phyloP scores from a whole-genome alignment of 768 basidiomycete genomes.

The Tylopilus felleus region DNA sequence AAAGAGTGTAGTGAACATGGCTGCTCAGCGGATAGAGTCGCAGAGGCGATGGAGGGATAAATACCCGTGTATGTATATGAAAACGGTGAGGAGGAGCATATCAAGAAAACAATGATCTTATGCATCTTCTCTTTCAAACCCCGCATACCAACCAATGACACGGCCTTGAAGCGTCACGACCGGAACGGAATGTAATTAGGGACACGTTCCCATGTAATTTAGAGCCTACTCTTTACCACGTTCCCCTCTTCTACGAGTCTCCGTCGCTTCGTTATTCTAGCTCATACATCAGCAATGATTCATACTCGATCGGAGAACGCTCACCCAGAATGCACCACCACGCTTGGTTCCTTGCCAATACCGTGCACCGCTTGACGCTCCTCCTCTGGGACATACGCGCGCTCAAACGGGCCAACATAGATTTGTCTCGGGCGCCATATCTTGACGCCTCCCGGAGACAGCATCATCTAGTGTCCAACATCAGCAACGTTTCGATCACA shows the following conservation, averaged over 20 bases:
- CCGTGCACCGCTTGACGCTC: constrained; percentile 55
- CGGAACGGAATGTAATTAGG: too few species aligned
- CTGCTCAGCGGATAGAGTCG: constrained; percentile 15
- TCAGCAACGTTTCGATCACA: constrained; percentile 2
- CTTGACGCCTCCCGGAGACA: constrained; percentile 84
- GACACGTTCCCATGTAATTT: constrained; percentile 1
- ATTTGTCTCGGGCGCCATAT: constrained; percentile 91
- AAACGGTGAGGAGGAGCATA: not conserved
- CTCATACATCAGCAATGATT: not conserved
- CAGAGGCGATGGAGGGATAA: constrained; percentile 3
- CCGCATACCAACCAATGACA: constrained; percentile 15
- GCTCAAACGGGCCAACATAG: constrained; percentile 71
- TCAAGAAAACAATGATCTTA: constrained; percentile 3
- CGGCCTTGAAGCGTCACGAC: too few species aligned
- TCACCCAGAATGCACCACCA: constrained; percentile 73
- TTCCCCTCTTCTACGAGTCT: constrained; percentile 26
- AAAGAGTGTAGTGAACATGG: constrained; percentile 82
- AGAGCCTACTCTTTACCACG: constrained; percentile 29
- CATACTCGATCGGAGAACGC: constrained; percentile 24
- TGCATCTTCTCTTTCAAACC: constrained; percentile 17
- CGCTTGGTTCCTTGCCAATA: constrained; percentile 54
- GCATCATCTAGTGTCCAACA: constrained; percentile 71
- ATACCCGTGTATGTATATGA: constrained; percentile 19
- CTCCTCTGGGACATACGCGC: constrained; percentile 69
- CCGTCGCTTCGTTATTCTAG: constrained; percentile 32